Evolutionary conservation across 176 grass and related monocot genomes (phyloP).

Genomic region (Zoysia pacifica): DNA sequence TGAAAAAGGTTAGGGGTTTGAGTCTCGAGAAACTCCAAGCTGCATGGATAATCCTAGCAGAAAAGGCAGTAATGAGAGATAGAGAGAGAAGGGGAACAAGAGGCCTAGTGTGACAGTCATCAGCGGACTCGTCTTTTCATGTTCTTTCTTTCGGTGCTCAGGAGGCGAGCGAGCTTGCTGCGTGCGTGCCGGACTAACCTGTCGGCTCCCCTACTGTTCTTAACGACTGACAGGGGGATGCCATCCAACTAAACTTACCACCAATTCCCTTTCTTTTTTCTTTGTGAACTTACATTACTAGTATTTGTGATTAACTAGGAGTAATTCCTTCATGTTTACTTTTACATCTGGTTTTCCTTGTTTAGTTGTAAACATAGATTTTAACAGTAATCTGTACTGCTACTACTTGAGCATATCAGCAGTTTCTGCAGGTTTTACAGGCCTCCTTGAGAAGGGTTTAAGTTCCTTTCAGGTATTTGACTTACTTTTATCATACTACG

Average conservation of each 20-base stretch:
- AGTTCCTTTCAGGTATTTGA: not conserved
- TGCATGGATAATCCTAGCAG: not conserved
- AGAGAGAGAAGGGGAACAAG: conserved; percentile 20
- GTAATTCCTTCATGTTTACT: not conserved
- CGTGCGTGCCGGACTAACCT: conserved; percentile 40
- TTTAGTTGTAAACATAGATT: not conserved
- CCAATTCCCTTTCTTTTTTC: no score
- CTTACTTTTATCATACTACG: no score
- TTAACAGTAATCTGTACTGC: not conserved
- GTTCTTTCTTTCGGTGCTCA: conserved; percentile 39
- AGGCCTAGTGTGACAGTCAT: conserved; percentile 49
- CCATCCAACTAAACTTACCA: not conserved
- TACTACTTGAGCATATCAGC: no score
- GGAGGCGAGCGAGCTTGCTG: conserved; percentile 41
- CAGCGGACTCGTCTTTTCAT: conserved; percentile 37
- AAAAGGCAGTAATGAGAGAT: not conserved
- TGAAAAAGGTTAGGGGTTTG: not conserved
- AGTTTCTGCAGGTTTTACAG: not conserved
- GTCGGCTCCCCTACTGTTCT: conserved; percentile 1
- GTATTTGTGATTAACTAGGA: no score
- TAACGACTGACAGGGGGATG: not conserved
- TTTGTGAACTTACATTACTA: no score
- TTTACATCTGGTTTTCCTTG: not conserved
- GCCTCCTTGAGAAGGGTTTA: not conserved
- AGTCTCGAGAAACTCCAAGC: conserved; percentile 21